Conservation (phyloP, 176 grass and related monocot species). For the Tillandsia leiboldiana region DNA sequence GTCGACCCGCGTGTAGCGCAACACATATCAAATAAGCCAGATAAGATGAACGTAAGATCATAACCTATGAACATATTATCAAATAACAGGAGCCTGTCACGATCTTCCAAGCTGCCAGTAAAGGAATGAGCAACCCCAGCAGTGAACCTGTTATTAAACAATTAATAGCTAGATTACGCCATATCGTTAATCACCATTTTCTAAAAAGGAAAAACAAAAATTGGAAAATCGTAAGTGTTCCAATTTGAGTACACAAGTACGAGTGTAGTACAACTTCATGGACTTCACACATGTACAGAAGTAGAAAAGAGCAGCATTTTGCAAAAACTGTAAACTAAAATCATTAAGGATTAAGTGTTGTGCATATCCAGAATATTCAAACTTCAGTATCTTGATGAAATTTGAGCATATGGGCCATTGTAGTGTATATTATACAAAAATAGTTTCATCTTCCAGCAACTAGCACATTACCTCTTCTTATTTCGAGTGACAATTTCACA, state of each 20-base stretch:
- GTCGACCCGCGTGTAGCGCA: not conserved
- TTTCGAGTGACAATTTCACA: conserved; percentile 66
- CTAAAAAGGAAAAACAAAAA: no score
- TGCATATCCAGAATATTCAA: not conserved
- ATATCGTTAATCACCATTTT: not conserved
- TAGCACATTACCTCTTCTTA: conserved; percentile 44
- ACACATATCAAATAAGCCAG: not conserved
- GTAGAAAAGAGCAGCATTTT: no score
- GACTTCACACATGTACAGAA: no score
- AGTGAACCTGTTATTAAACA: conserved; percentile 46
- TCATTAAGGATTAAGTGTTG: no score
- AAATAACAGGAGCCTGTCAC: conserved; percentile 67
- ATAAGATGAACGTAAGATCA: conserved; percentile 5
- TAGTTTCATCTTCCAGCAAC: not conserved
- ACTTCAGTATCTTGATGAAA: not conserved
- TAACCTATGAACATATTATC: conserved; percentile 90
- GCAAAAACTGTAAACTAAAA: no score
- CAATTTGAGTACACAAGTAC: no score
- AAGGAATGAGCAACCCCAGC: conserved; percentile 91
- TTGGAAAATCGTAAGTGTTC: no score
- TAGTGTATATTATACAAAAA: conserved; percentile 8
- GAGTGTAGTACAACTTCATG: no score
- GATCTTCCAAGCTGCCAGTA: conserved; percentile 77
- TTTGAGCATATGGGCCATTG: not conserved
- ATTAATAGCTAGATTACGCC: conserved; percentile 6